Percentiles rank a stretch among this genome's conserved stretches.
These are phyloP conservation scores for Hanseniaspora jakobsenii DNA, from an alignment of 805 yeast genomes.

Conservation along the genomic window DNA sequence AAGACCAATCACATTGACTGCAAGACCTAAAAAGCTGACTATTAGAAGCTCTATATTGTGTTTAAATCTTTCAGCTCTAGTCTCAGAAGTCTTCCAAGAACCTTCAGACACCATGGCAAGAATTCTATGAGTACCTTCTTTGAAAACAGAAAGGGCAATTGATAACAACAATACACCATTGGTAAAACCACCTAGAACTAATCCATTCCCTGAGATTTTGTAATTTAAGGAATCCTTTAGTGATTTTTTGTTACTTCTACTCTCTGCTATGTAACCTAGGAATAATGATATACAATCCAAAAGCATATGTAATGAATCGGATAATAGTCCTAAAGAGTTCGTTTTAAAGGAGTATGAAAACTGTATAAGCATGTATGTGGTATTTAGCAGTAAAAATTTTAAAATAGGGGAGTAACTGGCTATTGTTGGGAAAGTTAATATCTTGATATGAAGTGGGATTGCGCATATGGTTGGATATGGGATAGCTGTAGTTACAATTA, in stretches of 20 bases:
- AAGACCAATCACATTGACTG: constrained; percentile 84
- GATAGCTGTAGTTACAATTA: constrained; percentile 9
- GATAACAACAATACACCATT: constrained; percentile 83
- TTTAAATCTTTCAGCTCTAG: constrained; percentile 60
- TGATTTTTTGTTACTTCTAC: constrained; percentile 36
- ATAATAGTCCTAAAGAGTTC: constrained; percentile 76
- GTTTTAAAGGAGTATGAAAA: constrained; percentile 83
- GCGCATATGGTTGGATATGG: constrained; percentile 7
- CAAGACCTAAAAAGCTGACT: constrained; percentile 71
- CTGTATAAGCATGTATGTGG: constrained; percentile 90
- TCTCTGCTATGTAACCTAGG: constrained; percentile 79
- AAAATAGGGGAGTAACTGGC: constrained; percentile 44
- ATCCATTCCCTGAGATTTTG: constrained; percentile 60
- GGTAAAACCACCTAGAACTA: constrained; percentile 71
- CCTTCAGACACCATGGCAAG: constrained; percentile 22
- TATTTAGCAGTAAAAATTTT: constrained; percentile 70
- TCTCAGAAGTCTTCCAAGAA: constrained; percentile 1
- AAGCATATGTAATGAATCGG: constrained; percentile 94
- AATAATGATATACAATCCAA: constrained; percentile 85
- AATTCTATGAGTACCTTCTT: constrained; percentile 76
- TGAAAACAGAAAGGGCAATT: constrained; percentile 74
- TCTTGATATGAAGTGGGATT: constrained; percentile 13
- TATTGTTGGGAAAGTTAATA: constrained; percentile 12
- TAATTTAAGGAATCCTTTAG: constrained; percentile 74
- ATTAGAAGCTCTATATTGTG: constrained; percentile 73